Evolutionary conservation across 306 rosid genomes (phyloP).

Genomic region (Cicer yamashitae): DNA sequence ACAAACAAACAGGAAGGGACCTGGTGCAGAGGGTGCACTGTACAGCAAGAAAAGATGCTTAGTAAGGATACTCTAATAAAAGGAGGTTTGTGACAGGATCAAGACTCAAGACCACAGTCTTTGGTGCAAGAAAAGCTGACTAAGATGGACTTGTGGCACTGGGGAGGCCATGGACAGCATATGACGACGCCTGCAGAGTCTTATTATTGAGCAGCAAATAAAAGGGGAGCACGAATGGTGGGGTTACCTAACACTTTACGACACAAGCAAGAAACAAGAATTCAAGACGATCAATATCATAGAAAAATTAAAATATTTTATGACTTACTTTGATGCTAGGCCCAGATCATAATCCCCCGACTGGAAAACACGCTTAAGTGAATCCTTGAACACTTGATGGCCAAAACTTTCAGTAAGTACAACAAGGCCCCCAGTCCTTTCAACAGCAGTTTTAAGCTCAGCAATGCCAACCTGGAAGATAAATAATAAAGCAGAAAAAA

Average conservation of each 20-base stretch:
- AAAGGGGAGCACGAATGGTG: conserved; percentile 1
- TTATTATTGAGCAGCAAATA: neutral
- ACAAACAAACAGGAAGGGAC: neutral
- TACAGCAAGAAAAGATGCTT: neutral
- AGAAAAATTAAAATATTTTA: conserved; percentile 30
- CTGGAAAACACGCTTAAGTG: conserved; percentile 81
- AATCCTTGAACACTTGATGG: conserved; percentile 87
- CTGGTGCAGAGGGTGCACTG: neutral
- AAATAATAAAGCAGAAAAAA: conserved; percentile 35
- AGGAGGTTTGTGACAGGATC: neutral
- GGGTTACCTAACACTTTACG: conserved; percentile 27
- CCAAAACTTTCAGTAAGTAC: conserved; percentile 99
- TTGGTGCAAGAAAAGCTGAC: neutral
- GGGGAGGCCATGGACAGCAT: conserved; percentile 15
- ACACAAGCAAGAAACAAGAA: conserved; percentile 20
- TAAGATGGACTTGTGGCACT: neutral
- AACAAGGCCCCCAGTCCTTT: conserved; percentile 94
- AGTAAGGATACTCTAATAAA: neutral
- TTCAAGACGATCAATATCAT: conserved; percentile 7
- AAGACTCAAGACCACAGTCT: conserved; percentile 6
- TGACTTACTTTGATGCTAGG: conserved; percentile 84
- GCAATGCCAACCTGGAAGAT: conserved; percentile 89
- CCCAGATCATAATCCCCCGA: conserved; percentile 84
- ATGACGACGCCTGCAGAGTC: neutral
- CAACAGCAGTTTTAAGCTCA: conserved; percentile 93